Evolutionary conservation across 169 alveolate genomes (phyloP), one percentile per base, ranked within the genome.

Genomic region (Eimeria falciformis): DNA sequence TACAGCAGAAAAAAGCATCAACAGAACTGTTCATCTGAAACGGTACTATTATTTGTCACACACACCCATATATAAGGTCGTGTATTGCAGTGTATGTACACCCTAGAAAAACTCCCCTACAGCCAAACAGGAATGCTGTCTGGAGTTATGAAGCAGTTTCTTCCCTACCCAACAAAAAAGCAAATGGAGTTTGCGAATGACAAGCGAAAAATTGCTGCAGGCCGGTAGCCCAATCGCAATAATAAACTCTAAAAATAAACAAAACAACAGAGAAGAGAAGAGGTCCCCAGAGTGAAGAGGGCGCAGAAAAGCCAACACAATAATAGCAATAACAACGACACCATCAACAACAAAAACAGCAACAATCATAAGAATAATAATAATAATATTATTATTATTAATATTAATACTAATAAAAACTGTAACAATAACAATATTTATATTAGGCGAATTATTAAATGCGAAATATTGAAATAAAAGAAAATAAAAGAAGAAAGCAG

Each of bases 211-310:
- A 77, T 14, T 46, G 27, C n/a, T 29, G 40, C 18, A 77, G 18
- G 62, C 86, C 86, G 53, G 25, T 21, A 5, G 86, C 86, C 40
- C 53, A 50, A 43, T 50, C 86, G 68, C 68, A 77, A 33, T 46
- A 50, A 25, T 77, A 83, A 7, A 66, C 78, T 0, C 91, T 65
- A 23, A 33, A 33, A 47, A 78, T 43, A 37, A 9, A 43, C 46
- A 37, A 3, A 0, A 3, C 1, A 21, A 17, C 65, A 3, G n/a
- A 17, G 3, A 1, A 53, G 65, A 3, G n/a, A 17, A 53, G 17
- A 53, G 65, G 65, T 3, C 3, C 3, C n/a, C 40, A 33, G 65
- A 17, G 17, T 53, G 7, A 53, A 12, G 25, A 53, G 17, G 65
- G 65, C 62, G 62, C 7, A 50, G 62, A 14, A 7, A 50, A 50